Evolutionary conservation across 2,329 filamentous ascomycete species (phyloP).

Genomic region (Aspergillus tanneri): DNA sequence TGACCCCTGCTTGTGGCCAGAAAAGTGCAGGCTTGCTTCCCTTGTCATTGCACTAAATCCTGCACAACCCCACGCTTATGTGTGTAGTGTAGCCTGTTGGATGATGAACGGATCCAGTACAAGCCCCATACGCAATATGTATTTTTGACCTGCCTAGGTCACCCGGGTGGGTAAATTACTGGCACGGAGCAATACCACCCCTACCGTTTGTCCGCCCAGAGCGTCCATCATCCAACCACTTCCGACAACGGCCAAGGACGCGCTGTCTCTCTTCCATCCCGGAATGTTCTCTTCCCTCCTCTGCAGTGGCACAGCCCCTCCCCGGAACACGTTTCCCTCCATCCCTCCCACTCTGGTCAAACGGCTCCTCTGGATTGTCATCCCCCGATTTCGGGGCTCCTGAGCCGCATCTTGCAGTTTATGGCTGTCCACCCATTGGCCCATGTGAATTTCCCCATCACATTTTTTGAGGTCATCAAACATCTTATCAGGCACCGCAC

Average conservation of each 20-base stretch:
- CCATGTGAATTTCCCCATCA: constrained; percentile 21
- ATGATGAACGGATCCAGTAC: constrained; percentile 15
- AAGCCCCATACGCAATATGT: constrained; percentile 20
- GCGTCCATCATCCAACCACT: constrained; percentile 13
- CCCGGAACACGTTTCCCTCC: constrained; percentile 1
- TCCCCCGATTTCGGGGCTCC: constrained; percentile 31
- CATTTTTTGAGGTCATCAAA: constrained; percentile 29
- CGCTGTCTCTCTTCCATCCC: constrained; percentile 20
- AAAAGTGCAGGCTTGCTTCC: too few species aligned
- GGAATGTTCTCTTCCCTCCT: constrained; percentile 16
- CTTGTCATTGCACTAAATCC: constrained; percentile 9
- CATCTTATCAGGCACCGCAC: constrained; percentile 24
- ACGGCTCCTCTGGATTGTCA: too few species aligned
- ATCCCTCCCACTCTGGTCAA: constrained; percentile 2
- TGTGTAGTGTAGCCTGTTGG: constrained; percentile 13
- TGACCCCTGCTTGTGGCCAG: too few species aligned
- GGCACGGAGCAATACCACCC: constrained; percentile 21
- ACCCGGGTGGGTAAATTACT: constrained; percentile 20
- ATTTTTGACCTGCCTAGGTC: constrained; percentile 12
- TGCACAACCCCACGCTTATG: constrained; percentile 22
- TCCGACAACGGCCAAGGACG: constrained; percentile 35
- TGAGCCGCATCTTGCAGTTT: constrained; percentile 19
- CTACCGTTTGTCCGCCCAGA: constrained; percentile 19
- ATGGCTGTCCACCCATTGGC: constrained; percentile 20
- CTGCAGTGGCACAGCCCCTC: constrained; percentile 8